Evolutionary conservation across 345 rosid genomes (phyloP).

Genomic region (Mercurialis annua): DNA sequence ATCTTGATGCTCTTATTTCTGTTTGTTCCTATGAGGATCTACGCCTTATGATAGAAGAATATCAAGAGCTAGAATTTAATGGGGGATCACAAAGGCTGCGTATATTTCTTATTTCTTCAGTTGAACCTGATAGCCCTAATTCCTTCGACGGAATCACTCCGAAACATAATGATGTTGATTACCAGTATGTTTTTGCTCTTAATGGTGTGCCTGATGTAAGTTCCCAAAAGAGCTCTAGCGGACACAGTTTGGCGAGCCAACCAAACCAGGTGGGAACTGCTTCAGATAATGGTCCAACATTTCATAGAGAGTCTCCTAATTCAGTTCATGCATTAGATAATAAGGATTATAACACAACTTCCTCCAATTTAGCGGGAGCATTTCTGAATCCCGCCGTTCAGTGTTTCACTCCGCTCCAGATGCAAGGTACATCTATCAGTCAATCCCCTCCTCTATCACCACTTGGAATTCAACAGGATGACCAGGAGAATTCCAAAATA

Average conservation of each 20-base stretch:
- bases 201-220: constrained; percentile 59
- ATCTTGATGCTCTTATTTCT: constrained; percentile 82
- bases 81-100: constrained; percentile 70
- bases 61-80: constrained; percentile 53
- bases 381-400: constrained; percentile 36
- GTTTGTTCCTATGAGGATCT: constrained; percentile 87
- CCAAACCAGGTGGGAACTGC: constrained; percentile 43
- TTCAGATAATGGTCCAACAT: constrained; percentile 45
- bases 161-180: constrained; percentile 45
- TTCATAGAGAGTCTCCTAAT: constrained; percentile 45
- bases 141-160: constrained; percentile 43
- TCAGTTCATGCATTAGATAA: constrained; percentile 40
- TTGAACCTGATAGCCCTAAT: constrained; percentile 52
- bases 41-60: constrained; percentile 76
- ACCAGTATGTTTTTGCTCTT: constrained; percentile 62
- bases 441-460: constrained; percentile 54
- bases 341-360: constrained; percentile 43
- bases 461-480: constrained; percentile 34
- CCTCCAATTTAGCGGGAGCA: constrained; percentile 28
- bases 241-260: constrained; percentile 46
- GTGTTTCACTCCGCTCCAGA: constrained; percentile 27
- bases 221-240: constrained; percentile 47
- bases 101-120: constrained; percentile 59
- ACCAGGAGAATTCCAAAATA: constrained; percentile 16
- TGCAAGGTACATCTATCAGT: constrained; percentile 28